phyloP scores from a whole-genome alignment of 1,284 basidiomycete species.

The Ustilago sp. region DNA sequence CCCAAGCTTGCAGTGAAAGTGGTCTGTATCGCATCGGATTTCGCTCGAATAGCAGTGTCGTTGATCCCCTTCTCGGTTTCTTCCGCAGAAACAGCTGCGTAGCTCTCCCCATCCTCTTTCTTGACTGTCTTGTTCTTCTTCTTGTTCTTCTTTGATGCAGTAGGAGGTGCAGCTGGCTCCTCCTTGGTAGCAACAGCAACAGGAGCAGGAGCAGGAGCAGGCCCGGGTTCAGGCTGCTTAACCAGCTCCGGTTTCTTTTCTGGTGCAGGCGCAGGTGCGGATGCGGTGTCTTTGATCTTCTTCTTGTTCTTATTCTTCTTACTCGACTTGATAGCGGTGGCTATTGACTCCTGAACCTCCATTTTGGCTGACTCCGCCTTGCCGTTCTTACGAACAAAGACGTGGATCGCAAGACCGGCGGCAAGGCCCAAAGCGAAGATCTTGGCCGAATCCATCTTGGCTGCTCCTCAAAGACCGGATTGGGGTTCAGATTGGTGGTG shows the following conservation, averaged over 20 bases:
- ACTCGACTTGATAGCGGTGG: slow-evolving; percentile 3
- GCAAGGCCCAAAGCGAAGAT: slow-evolving; percentile 48
- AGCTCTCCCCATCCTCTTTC: slow-evolving; percentile 15
- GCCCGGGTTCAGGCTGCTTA: slow-evolving; percentile 21
- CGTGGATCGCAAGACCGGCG: slow-evolving; percentile 42
- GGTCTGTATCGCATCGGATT: slow-evolving; percentile 21
- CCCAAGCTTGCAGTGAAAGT: slow-evolving; percentile 28
- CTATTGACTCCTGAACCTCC: slow-evolving; percentile 13
- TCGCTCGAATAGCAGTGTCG: slow-evolving; percentile 35
- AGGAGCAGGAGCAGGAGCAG: background rate
- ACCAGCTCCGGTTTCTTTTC: slow-evolving; percentile 1
- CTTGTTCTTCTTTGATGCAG: slow-evolving; percentile 14
- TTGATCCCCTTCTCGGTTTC: slow-evolving; percentile 4
- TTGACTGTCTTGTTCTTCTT: slow-evolving; percentile 7
- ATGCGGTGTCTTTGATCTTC: slow-evolving; percentile 10
- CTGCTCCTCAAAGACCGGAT: no score
- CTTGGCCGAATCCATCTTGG: slow-evolving; percentile 48
- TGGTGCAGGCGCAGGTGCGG: background rate
- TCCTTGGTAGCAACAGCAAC: slow-evolving; percentile 2
- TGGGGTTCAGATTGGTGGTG: background rate
- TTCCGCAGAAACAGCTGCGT: slow-evolving; percentile 18
- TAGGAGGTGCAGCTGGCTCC: slow-evolving; percentile 15
- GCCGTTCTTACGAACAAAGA: slow-evolving; percentile 22
- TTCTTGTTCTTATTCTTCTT: slow-evolving; percentile 39
- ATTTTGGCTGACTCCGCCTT: slow-evolving; percentile 5